Percentiles rank a stretch among this genome's conserved stretches.
Conservation (phyloP, 371 early-diverging fungal genomes). For the Coemansia sp. region DNA sequence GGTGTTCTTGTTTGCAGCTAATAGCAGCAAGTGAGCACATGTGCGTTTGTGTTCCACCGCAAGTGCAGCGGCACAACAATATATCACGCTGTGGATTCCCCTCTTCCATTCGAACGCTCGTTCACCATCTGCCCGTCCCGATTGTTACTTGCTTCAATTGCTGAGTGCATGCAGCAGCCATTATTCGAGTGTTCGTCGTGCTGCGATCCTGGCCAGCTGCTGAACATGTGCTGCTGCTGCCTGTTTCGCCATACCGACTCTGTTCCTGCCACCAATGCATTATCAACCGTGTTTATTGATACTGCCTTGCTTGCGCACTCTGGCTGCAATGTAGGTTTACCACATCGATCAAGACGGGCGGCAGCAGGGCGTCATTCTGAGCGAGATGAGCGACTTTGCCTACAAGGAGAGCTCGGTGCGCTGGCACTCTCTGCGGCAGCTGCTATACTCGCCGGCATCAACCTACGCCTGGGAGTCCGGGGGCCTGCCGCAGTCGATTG, state of each 20-base stretch:
- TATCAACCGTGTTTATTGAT: not conserved
- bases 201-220: conserved; percentile 2
- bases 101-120: not conserved
- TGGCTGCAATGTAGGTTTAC: conserved; percentile 53
- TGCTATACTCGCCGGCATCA: conserved; percentile 57
- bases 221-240: not conserved
- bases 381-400: conserved; percentile 81
- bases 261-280: too few relatives aligned
- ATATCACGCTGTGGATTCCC: not conserved
- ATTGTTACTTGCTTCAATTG: conserved; percentile 3
- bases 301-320: not conserved
- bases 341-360: conserved; percentile 69
- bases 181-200: not conserved
- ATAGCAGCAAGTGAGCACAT: not conserved
- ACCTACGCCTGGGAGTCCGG: conserved; percentile 75
- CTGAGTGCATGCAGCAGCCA: conserved; percentile 7
- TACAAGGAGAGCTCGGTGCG: conserved; percentile 60
- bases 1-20: too few relatives aligned
- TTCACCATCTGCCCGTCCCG: not conserved
- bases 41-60: not conserved
- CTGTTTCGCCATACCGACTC: too few relatives aligned
- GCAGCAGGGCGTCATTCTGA: conserved; percentile 77
- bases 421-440: conserved; percentile 55
- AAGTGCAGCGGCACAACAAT: not conserved
- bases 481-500: conserved; percentile 69